A percentile compares a stretch with the other conserved stretches of the same genome.
phyloP scores from a whole-genome alignment of 1,284 basidiomycete species.

The Tilletia horrida region DNA sequence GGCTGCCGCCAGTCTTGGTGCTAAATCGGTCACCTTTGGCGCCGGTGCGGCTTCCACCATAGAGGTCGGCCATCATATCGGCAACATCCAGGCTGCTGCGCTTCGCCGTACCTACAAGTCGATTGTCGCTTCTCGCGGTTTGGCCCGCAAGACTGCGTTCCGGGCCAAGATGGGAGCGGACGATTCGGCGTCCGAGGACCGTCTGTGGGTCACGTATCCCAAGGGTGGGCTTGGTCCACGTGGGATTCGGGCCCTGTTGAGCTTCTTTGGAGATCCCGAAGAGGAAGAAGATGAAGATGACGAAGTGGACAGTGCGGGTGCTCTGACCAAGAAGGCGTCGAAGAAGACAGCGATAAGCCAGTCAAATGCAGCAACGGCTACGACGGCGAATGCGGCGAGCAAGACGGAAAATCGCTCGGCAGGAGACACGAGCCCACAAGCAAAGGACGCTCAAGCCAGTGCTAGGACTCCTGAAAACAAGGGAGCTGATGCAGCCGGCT shows the following conservation, averaged over 20 bases:
- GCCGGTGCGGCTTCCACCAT: slow-evolving; percentile 39
- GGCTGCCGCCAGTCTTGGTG: slow-evolving; percentile 54
- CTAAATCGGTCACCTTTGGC: slow-evolving; percentile 58
- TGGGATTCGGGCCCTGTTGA: slow-evolving; percentile 44
- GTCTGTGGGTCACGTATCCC: slow-evolving; percentile 45
- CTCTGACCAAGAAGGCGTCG: background rate
- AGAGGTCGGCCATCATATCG: slow-evolving; percentile 41
- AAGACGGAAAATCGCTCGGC: too few species aligned
- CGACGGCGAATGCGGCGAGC: background rate
- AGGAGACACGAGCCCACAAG: too few species aligned
- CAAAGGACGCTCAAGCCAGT: too few species aligned
- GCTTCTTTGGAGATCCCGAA: slow-evolving; percentile 35
- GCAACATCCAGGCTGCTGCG: slow-evolving; percentile 29
- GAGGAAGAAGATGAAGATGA: background rate
- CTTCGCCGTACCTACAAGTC: slow-evolving; percentile 11
- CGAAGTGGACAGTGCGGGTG: background rate
- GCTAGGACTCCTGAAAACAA: too few species aligned
- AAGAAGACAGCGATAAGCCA: too few species aligned
- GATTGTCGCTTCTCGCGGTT: slow-evolving; percentile 4
- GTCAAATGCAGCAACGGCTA: too few species aligned
- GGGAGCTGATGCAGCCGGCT: too few species aligned
- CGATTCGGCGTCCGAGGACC: slow-evolving; percentile 25
- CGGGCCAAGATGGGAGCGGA: slow-evolving; percentile 49
- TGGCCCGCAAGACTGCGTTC: slow-evolving; percentile 26
- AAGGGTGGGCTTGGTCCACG: slow-evolving; percentile 41